These are phyloP conservation scores for Pseudopithomyces chartarum DNA, from an alignment of 2,329 filamentous ascomycete genomes.

Conservation along the genomic window DNA sequence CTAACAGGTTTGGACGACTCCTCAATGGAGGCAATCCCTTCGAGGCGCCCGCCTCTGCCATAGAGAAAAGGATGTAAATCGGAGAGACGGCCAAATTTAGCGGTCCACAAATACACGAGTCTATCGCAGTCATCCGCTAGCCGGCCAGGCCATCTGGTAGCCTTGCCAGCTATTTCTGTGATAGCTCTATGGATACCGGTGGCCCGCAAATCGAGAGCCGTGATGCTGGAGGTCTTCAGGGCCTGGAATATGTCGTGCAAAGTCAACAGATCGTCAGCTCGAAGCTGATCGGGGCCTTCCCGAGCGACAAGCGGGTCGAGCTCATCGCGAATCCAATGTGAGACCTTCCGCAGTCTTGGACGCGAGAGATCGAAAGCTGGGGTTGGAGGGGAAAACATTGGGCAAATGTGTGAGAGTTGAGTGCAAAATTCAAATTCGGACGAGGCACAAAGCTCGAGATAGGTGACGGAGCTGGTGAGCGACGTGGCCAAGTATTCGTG, in stretches of 20 bases:
- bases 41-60: slow-evolving; percentile 49
- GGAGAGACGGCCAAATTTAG: slow-evolving; percentile 45
- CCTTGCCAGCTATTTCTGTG: slow-evolving; percentile 48
- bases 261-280: slow-evolving; percentile 50
- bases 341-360: slow-evolving; percentile 40
- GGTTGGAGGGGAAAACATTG: slow-evolving; percentile 11
- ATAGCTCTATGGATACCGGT: slow-evolving; percentile 55
- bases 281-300: slow-evolving; percentile 50
- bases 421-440: background rate
- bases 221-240: slow-evolving; percentile 30
- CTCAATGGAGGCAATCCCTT: slow-evolving; percentile 46
- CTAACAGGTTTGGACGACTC: slow-evolving; percentile 48
- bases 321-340: slow-evolving; percentile 54
- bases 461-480: background rate
- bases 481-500: too few relatives aligned
- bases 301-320: slow-evolving; percentile 53
- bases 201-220: slow-evolving; percentile 43
- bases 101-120: slow-evolving; percentile 47
- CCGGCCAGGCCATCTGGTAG: slow-evolving; percentile 53
- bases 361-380: slow-evolving; percentile 28
- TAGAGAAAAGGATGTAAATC: slow-evolving; percentile 48
- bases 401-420: background rate
- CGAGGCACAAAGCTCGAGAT: background rate
- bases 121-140: slow-evolving; percentile 53
- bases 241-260: slow-evolving; percentile 50